Evolutionary conservation across 805 yeast genomes (phyloP), one percentile per base, ranked within the genome.

Genomic region (Priceomyces castillae): DNA sequence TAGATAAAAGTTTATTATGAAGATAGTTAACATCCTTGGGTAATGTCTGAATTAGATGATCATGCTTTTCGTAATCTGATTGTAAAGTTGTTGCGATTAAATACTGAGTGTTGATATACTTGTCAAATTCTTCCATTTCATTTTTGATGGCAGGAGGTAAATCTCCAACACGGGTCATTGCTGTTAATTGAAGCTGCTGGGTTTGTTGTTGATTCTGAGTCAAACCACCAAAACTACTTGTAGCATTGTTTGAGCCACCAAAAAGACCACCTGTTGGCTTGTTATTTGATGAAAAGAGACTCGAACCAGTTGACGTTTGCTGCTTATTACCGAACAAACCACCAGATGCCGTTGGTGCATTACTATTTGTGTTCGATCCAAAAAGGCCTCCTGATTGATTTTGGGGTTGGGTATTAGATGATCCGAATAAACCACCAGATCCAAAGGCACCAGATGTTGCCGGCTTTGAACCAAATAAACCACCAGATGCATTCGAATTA

Each of bases 131-230:
- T 59, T 82, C 86, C 30, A 86, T 67, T 56, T 86, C 88, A 46
- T 68, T 76, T 53, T 84, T 86, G 43, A 82, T 64, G n/a, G 67
- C 75, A n/a, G 78, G 83, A 2, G 94, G 90, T 31, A 86, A 65
- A 46, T 85, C 92, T 7, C 81, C 80, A 7, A 86, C 85, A 39
- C 85, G 75, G 0, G 92, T 83, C 81, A 86, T 79, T 11, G 90
- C 81, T 9, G 85, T 83, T 36, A 86, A 68, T 39, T 69, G 77
- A 3, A 75, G 72, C 41, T 68, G 58, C 39, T 65, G 66, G 39
- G 46, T 46, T 39, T 40, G 48, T 31, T 42, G 37, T 40, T 31
- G 46, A 37, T 44, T 40, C 31, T 33, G 36, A 11, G 19, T 4
- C 9, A 15, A 11, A 19, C 14, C 37, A 16, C 36, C 36, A 33